Evolutionary conservation across 306 rosid genomes (phyloP), one percentile per base, ranked within the genome.

Genomic region (Potentilla sterilis): DNA sequence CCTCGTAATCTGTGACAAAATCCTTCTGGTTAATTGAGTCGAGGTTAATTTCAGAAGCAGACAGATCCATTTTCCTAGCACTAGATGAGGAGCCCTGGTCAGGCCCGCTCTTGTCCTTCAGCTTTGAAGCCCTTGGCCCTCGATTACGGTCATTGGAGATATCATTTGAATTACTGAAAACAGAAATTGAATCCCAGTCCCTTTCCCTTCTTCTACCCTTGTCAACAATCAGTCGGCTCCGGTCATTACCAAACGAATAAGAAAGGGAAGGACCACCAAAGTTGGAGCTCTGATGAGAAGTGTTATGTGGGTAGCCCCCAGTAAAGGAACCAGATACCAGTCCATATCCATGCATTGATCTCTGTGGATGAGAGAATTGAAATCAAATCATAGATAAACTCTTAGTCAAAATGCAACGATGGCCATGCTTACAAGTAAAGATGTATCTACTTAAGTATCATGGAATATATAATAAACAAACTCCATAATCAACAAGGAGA

Each of bases 161-260:
- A 70, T 83, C 84, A 46, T 74, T 83, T 13, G 86, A 63, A 80
- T 80, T 86, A 66, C 74, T 85, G 54, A 67, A 70, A n/a, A 66
- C 2, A 5, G 81, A 78, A 75, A 76, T 32, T 69, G 85, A 85
- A 59, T 83, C 87, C 34, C 78, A 76, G 67, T 83, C 89, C 74
- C 84, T 85, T 44, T 87, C 88, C 76, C 87, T 85, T 76, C 84
- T 78, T 83, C 91, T 83, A 52, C 85, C 81, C 81, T 85, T 87
- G 69, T 85, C 88, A 55, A 80, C 74, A 72, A 75, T 7, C 24
- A 76, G 75, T 55, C 63, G 88, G 66, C 57, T 85, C 54, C 59
- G 79, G 54, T 83, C 86, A 84, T 75, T 82, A 48, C 77, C 79
- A 75, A 72, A 86, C 1, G 79, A 76, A 69, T 84, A 80, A 21